Evolutionary conservation across 257 asterid species (phyloP), one percentile per base, ranked within the genome.

Genomic region (Linaria vulgaris): DNA sequence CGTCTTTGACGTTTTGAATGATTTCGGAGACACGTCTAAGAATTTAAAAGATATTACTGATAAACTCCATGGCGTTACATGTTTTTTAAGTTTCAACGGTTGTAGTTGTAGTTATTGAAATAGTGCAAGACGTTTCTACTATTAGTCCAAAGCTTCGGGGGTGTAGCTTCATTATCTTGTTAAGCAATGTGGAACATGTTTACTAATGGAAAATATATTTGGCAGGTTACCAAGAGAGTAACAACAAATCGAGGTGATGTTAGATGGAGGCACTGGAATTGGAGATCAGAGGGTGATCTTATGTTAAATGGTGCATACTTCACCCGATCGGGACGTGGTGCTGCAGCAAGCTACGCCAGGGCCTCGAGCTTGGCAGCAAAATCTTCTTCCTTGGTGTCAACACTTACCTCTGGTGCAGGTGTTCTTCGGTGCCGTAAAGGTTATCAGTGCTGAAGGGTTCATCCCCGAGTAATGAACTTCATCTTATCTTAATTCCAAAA

Each of bases 251-350:
- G 73, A 43, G 57, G 70, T 39, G 16, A 68, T 58, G 58, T 25
- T 2, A 62, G 30, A 49, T 91, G 96, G 96, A 83, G 81, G 70
- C 78, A 74, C 67, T 91, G 98, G 96, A 88, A 88, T 72, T 91
- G 98, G 98, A 80, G 96, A 76, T 82, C 98, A 9, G 95, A 86
- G 16, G 98, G 96, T 1, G 98, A 91, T 73, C 91, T 88, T 5
- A 82, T 88, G 95, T 82, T 91, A 19, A 91, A 88, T 30, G 98
- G 98, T 30, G 98, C 98, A 44, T 86, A 74, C 67, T 91, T 91
- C 79, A 78, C 64, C 9, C 80, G 83, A 4, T 88, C 98, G 0
- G 98, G 98, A 12, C 84, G 77, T 17, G 90, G 87, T 14, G 82
- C 95, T 12, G 76, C 85, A 9, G 80, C 85, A 59, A 79, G 55